These are phyloP conservation scores for Pugionium cornutum DNA, from an alignment of 345 rosid species.

Conservation along the genomic window DNA sequence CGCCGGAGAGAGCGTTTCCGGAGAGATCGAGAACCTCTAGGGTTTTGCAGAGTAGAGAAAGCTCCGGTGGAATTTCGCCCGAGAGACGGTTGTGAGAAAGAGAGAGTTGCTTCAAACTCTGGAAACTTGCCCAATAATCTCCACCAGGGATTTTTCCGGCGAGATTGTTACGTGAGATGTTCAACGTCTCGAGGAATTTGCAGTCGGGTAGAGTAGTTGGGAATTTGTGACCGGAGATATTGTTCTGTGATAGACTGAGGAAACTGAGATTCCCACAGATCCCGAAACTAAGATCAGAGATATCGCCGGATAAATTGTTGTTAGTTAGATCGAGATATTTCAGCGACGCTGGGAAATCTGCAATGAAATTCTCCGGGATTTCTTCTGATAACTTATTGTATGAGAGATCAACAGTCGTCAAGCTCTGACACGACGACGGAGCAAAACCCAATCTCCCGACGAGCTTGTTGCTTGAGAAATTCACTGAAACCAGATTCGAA, in stretches of 20 bases:
- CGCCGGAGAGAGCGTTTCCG: constrained; percentile 60
- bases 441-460: constrained; percentile 48
- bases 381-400: constrained; percentile 61
- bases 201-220: constrained; percentile 56
- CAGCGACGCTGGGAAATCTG: constrained; percentile 51
- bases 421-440: constrained; percentile 48
- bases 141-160: constrained; percentile 60
- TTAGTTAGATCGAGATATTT: constrained; percentile 63
- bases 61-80: constrained; percentile 71
- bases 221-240: constrained; percentile 57
- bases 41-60: constrained; percentile 58
- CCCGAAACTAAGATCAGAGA: constrained; percentile 60
- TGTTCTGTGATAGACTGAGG: constrained; percentile 59
- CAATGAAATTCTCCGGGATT: constrained; percentile 49
- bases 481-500: constrained; percentile 61
- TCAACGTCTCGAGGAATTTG: constrained; percentile 53
- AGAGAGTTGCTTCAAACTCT: constrained; percentile 56
- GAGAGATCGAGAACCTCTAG: constrained; percentile 74
- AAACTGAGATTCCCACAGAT: constrained; percentile 59
- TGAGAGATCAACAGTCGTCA: constrained; percentile 71
- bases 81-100: constrained; percentile 58
- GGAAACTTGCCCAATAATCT: constrained; percentile 50
- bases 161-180: constrained; percentile 65
- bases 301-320: constrained; percentile 70
- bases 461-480: constrained; percentile 67